Evolutionary conservation across 192 early-diverging fungal species (phyloP).

Genomic region (Diversispora epigaea): DNA sequence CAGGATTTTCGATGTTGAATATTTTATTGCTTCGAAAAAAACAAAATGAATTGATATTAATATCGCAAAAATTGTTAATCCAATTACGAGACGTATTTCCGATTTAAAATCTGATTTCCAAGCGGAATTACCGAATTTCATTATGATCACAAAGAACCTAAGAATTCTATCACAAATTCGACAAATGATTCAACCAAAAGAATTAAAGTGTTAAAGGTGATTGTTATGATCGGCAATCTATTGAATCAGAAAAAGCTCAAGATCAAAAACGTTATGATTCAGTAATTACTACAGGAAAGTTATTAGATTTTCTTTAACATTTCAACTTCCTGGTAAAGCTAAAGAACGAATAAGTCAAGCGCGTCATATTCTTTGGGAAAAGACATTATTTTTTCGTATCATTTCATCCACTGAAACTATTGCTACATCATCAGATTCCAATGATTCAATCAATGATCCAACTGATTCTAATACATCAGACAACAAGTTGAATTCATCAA

Average conservation of each 20-base stretch:
- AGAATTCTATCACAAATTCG: background rate
- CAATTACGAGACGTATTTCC: background rate
- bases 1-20: background rate
- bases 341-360: background rate
- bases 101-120: conserved; percentile 3
- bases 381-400: background rate
- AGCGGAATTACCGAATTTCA: background rate
- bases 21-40: background rate
- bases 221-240: background rate
- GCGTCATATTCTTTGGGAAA: conserved; percentile 5
- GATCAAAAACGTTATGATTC: conserved; percentile 2
- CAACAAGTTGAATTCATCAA: too few relatives aligned
- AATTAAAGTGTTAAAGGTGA: background rate
- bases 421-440: background rate
- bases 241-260: conserved; percentile 4
- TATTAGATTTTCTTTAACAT: background rate
- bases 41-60: background rate
- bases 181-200: too few relatives aligned
- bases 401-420: background rate
- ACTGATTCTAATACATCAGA: too few relatives aligned
- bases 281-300: background rate
- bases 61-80: background rate
- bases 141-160: background rate
- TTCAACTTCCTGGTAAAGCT: background rate
- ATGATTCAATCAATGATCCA: background rate